These are phyloP conservation scores for Pseudogymnoascus sp. DNA, from an alignment of 2,329 filamentous ascomycete species.

Conservation along the genomic window DNA sequence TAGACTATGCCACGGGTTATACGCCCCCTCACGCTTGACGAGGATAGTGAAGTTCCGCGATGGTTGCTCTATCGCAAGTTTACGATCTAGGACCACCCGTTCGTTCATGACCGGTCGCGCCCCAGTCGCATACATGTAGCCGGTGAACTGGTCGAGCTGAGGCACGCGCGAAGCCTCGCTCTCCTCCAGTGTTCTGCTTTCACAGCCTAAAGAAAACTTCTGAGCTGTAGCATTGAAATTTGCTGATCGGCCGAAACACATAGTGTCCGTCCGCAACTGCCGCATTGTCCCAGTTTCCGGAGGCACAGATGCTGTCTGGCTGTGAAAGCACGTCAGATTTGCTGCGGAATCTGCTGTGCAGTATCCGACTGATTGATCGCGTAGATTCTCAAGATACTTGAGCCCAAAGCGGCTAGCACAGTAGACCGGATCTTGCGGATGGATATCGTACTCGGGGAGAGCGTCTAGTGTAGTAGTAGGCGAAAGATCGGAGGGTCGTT, in stretches of 20 bases:
- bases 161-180: background rate
- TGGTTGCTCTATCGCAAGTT: background rate
- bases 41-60: conserved; percentile 19
- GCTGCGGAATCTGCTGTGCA: background rate
- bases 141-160: background rate
- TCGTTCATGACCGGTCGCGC: background rate
- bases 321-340: background rate
- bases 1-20: conserved; percentile 26
- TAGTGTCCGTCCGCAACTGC: background rate
- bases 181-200: background rate
- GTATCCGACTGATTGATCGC: background rate
- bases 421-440: background rate
- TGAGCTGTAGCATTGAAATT: background rate
- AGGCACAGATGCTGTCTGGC: background rate
- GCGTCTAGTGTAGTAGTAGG: background rate
- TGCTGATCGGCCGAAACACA: background rate
- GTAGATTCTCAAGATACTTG: background rate
- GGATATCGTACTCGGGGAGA: background rate
- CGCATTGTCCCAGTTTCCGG: background rate
- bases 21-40: conserved; percentile 24
- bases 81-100: background rate
- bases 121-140: background rate
- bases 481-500: background rate
- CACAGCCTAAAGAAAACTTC: background rate
- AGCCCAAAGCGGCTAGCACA: background rate